Evolutionary conservation across 306 rosid genomes (phyloP), one percentile per base, ranked within the genome.

Genomic region (Cucurbita argyrosperma): DNA sequence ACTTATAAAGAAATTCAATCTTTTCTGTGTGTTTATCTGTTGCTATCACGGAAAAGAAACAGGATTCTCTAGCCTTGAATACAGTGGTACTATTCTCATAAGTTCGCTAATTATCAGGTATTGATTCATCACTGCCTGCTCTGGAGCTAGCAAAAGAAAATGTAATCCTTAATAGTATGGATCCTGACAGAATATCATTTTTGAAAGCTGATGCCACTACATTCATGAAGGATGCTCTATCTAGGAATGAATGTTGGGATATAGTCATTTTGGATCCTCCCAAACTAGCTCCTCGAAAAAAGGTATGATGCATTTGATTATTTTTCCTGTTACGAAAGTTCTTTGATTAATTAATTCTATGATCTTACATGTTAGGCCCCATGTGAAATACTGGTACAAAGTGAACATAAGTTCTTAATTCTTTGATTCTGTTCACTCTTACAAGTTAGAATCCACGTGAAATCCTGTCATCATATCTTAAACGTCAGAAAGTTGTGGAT

Each of bases 81-180:
- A 70, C 46, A 15, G 50, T 69, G 43, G 3, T 70, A 15, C 14
- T 8, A 8, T 47, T 52, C 65, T 72, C 23, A 53, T 19, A 13
- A 38, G 54, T 55, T 40, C 15, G n/a, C 43, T n/a, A n/a, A 47
- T 18, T 75, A 10, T 73, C 76, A 94, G 96, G 98, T 55, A 79
- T 94, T 49, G 96, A 94, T 74, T 68, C 97, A 60, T 94, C 97
- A 40, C 68, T 79, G 61, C 88, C 88, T n/a, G 95, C 95, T 43
- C 77, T 94, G 80, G 96, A 87, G 79, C 89, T 93, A 63, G 98
- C 98, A 11, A 84, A 80, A 71, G 98, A 90, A 90, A 94, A 94
- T 77, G 85, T 86, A 51, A 81, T 74, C 59, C 90, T 87, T 42
- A 94, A 94, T 82, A 80, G 71, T 80, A 76, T 94, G 87, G 96